Conservation (phyloP, 257 asterid genomes). For the Voacanga thouarsii region DNA sequence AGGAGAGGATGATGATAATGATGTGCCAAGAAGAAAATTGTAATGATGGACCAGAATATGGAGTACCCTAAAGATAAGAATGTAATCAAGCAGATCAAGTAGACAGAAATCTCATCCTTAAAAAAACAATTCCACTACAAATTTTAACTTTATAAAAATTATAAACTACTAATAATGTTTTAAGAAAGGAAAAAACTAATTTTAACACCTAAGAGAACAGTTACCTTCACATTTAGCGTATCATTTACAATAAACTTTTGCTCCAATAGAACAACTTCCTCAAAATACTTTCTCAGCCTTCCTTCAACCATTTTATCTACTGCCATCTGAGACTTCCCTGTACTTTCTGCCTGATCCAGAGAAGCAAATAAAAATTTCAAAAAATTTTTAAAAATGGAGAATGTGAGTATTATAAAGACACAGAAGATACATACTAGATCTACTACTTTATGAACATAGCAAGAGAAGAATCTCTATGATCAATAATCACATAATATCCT, state of each 20-base stretch:
- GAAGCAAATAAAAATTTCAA: conserved; percentile 9
- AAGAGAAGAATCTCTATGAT: neutral
- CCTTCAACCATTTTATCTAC: conserved; percentile 95
- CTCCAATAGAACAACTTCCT: conserved; percentile 95
- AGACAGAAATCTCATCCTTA: neutral
- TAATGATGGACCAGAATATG: neutral
- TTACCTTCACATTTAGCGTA: conserved; percentile 34
- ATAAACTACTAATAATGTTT: neutral
- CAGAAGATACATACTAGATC: neutral
- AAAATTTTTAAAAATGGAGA: neutral
- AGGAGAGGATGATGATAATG: neutral
- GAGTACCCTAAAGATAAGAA: neutral
- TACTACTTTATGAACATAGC: neutral
- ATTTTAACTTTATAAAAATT: neutral
- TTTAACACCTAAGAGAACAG: conserved; percentile 4
- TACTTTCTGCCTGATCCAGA: conserved; percentile 70
- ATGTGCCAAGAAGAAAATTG: neutral
- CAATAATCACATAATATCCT: neutral
- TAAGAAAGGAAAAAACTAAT: neutral
- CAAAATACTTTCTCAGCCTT: conserved; percentile 80
- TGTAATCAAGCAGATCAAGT: neutral
- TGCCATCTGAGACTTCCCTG: conserved; percentile 86
- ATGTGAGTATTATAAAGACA: neutral
- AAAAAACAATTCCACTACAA: neutral
- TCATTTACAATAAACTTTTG: conserved; percentile 87